Base-by-base conservation (phyloP, 2,329 filamentous ascomycete genomes). In the Penicillium brevicompactum region DNA sequence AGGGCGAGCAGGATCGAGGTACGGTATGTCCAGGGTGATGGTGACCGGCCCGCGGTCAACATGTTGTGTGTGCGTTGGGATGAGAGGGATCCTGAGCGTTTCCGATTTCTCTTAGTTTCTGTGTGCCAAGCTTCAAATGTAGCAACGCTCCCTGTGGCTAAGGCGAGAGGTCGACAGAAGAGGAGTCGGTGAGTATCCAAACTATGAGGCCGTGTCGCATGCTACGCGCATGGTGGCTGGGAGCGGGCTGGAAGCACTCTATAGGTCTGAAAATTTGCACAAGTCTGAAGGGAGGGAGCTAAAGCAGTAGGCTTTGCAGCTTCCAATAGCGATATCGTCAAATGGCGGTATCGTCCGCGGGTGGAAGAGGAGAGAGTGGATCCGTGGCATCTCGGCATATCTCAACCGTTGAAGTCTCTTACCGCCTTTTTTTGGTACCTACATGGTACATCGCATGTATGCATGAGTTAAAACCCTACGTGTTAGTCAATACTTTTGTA, bases 351-450 rank as follows among this genome's bases (percentile, higher is more conserved):
- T 53, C 46, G 40, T 48, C 16, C 16, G 41, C 24, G 51, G 21
- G 37, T 43, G 47, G 40, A 49, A 55, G 46, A 42, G 31, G 49
- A 31, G 49, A 34, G 54, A 61, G 61, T 64, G 61, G 63, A 61
- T 44, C 56, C 34, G 56, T 65, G 63, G 58, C 63, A 64, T 61
- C 57, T 59, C 31, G 18, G 21, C 40, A 5, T 34, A 7, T n/a
- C 16, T 32, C 54, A 49, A 46, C 54, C n/a, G 51, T 51, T 56
- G 56, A 56, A 57, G 59, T 57, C 46, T 18, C 34, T 54, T 34
- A 65, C 63, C 63, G 63, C 63, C 58, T 58, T 58, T 43, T 16
- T 16, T 32, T 22, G 34, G 31, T 37, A 49, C 46, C 18, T 37
- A 37, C 24, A 42, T 18, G 6, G 6, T 42, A 32, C 18, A n/a